phyloP scores from a whole-genome alignment of 2,329 filamentous ascomycete species.

The Gnomoniopsis smithogilvyi region DNA sequence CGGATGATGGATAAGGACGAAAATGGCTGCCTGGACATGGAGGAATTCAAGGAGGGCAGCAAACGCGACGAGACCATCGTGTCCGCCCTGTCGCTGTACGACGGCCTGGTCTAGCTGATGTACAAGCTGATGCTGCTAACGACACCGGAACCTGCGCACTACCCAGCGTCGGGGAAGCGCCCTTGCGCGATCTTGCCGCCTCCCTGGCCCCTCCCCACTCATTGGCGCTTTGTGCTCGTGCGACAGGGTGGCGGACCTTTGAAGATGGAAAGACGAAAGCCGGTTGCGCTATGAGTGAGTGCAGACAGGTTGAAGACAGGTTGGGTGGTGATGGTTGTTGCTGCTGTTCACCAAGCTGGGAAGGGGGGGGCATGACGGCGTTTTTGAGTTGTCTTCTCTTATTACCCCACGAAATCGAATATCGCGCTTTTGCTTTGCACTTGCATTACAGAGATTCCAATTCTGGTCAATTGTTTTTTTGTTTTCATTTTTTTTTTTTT shows the following conservation, averaged over 20 bases:
- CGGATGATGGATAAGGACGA: constrained; percentile 99
- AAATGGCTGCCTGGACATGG: constrained; percentile 93
- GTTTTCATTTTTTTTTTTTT: neutral
- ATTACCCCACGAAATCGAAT: neutral
- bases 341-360: no score
- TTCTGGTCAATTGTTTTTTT: neutral
- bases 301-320: no score
- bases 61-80: constrained; percentile 99
- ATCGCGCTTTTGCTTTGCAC: neutral
- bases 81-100: constrained; percentile 91
- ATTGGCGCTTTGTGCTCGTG: no score
- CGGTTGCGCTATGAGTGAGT: no score
- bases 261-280: neutral
- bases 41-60: constrained; percentile 98
- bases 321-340: neutral
- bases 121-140: neutral
- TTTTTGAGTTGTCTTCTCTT: neutral
- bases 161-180: no score
- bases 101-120: constrained; percentile 74
- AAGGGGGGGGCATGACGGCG: neutral
- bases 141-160: neutral
- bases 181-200: no score
- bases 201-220: no score
- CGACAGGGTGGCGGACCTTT: no score
- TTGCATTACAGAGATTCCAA: neutral